Base-by-base conservation (phyloP, 2,329 filamentous ascomycete genomes). In the Dothistroma septosporum region DNA sequence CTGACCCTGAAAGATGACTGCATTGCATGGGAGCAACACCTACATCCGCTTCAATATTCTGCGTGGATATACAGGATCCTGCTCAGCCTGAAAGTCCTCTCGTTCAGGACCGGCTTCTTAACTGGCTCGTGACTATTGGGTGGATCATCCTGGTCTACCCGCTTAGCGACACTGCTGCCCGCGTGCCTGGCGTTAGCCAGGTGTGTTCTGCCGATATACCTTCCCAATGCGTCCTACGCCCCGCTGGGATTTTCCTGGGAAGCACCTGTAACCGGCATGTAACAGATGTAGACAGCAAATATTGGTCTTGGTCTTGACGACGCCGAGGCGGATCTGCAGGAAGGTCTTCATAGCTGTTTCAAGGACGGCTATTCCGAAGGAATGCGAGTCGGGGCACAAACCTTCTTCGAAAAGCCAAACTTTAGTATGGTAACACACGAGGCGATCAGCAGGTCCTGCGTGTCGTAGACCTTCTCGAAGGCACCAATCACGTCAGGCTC, bases 381-480 rank as follows among this genome's bases (percentile, higher is more conserved):
- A 28, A 28, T 28, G 24, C 24, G 24, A 28, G 24, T 28, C 24
- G 24, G 24, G 24, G 24, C 24, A 28, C 24, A 6, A 7, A 61
- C 61, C 54, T 28, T 64, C 61, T 66, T 65, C 14, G 77, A 73
- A 59, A 81, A 76, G 31, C 74, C 74, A 33, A 78, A 76, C 69
- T 80, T 80, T 28, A 28, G 24, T 63, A 80, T 70, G 8, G 76
- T 77, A 61, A 82, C 80, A 61, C 81, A 82, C 0, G 79, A 81
- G 1, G 80, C 80, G 24, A 82, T 75, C 22, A 82, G 67, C 22
- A 82, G 67, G 53, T 82, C 79, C 53, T 77, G 67, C 1, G 78
- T 79, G 16, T 73, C 74, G 59, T 77, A 80, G 4, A 81, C 74
- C 67, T 77, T 77, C 63, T 77, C 78, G 55, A 82, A 82, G 1